Percentiles rank a stretch among this genome's conserved stretches.
phyloP scores from a whole-genome alignment of 768 basidiomycete genomes.

The Kwoniella sp. region DNA sequence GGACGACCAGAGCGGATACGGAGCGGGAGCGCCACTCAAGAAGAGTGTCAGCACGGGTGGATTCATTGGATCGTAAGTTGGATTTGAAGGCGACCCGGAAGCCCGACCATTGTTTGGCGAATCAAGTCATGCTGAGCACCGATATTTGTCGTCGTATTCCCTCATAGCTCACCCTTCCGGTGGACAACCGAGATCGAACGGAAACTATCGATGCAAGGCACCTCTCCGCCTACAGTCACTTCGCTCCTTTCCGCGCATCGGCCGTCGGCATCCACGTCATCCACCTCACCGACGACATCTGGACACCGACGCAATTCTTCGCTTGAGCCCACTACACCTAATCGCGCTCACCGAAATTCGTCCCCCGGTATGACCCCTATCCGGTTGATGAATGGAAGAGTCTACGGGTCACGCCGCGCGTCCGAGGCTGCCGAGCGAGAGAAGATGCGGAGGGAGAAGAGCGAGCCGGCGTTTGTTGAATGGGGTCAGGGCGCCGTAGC shows the following conservation, averaged over 20 bases:
- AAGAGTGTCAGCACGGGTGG: constrained; percentile 56
- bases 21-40: constrained; percentile 47
- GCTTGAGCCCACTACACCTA: constrained; percentile 38
- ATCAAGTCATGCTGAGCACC: constrained; percentile 2
- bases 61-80: constrained; percentile 50
- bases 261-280: constrained; percentile 4
- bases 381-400: constrained; percentile 78
- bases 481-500: constrained; percentile 67
- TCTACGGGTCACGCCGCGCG: constrained; percentile 65
- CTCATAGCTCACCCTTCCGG: constrained; percentile 46
- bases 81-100: no score
- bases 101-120: neutral
- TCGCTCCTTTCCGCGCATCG: constrained; percentile 22
- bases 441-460: constrained; percentile 30
- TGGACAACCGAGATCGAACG: constrained; percentile 46
- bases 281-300: constrained; percentile 1
- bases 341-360: constrained; percentile 12
- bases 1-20: constrained; percentile 7
- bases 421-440: constrained; percentile 44
- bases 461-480: constrained; percentile 82
- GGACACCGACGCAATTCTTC: constrained; percentile 47
- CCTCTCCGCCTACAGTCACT: constrained; percentile 20
- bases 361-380: constrained; percentile 42
- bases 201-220: constrained; percentile 39
- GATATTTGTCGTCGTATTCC: neutral